These are phyloP conservation scores for Botryotinia calthae DNA, from an alignment of 2,329 filamentous ascomycete genomes.

Conservation along the genomic window DNA sequence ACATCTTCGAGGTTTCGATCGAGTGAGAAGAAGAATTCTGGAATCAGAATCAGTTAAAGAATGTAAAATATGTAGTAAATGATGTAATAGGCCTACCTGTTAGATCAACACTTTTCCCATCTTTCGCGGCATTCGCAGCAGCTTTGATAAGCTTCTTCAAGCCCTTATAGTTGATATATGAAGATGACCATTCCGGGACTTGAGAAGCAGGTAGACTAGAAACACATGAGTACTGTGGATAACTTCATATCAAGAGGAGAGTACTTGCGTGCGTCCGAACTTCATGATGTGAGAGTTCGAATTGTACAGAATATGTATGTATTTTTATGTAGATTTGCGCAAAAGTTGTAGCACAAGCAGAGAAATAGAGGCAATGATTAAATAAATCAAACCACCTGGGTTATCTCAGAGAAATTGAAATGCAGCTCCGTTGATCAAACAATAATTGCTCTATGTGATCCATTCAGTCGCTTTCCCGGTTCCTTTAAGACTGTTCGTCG, in stretches of 20 bases:
- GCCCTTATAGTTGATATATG: slow-evolving; percentile 86
- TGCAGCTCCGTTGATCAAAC: slow-evolving; percentile 34
- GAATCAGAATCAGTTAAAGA: slow-evolving; percentile 31
- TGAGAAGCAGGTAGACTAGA: slow-evolving; percentile 71
- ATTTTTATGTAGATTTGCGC: background rate
- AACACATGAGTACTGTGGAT: background rate
- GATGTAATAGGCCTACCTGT: slow-evolving; percentile 64
- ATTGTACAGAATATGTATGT: background rate
- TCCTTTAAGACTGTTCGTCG: background rate
- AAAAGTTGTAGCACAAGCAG: background rate
- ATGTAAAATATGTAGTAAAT: slow-evolving; percentile 35
- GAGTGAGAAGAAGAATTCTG: slow-evolving; percentile 95
- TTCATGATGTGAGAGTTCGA: slow-evolving; percentile 48
- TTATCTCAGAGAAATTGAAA: slow-evolving; percentile 32
- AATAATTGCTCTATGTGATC: slow-evolving; percentile 29
- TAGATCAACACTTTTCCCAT: slow-evolving; percentile 77
- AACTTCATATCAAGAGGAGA: background rate
- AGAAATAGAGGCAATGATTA: background rate
- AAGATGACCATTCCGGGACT: slow-evolving; percentile 81
- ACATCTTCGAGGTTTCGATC: slow-evolving; percentile 98
- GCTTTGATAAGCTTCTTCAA: slow-evolving; percentile 93
- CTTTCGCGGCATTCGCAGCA: slow-evolving; percentile 61
- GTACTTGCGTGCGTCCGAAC: slow-evolving; percentile 59
- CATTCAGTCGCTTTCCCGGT: slow-evolving; percentile 32
- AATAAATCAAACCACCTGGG: slow-evolving; percentile 8